Conservation (phyloP, 2,329 filamentous ascomycete genomes). For the Cercospora sesami region DNA sequence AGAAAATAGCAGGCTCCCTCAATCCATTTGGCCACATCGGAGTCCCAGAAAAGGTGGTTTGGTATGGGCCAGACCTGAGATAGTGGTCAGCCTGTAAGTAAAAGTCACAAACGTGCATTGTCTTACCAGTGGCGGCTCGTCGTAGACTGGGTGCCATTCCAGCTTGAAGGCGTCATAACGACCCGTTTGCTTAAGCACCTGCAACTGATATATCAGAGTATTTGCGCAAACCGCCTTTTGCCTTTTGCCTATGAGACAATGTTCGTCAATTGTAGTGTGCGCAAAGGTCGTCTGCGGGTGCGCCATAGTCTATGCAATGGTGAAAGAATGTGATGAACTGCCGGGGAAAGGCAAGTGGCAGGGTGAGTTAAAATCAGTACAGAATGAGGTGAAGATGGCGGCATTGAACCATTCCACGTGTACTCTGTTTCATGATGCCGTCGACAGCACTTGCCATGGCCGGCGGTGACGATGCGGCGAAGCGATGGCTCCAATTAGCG, state of each 20-base stretch:
- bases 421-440: background rate
- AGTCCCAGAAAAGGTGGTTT: slow-evolving; percentile 62
- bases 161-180: slow-evolving; percentile 58
- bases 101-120: background rate
- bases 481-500: background rate
- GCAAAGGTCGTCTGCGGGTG: slow-evolving; percentile 48
- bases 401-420: background rate
- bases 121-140: slow-evolving; percentile 46
- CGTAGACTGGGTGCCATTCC: slow-evolving; percentile 57
- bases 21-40: slow-evolving; percentile 61
- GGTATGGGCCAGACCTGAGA: slow-evolving; percentile 54
- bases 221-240: slow-evolving; percentile 46
- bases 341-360: background rate
- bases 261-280: slow-evolving; percentile 29
- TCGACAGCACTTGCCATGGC: background rate
- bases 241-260: slow-evolving; percentile 42
- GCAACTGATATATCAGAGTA: slow-evolving; percentile 55
- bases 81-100: background rate
- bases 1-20: slow-evolving; percentile 63
- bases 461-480: background rate
- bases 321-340: background rate
- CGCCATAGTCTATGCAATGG: slow-evolving; percentile 33
- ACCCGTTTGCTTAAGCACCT: slow-evolving; percentile 56
- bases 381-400: background rate
- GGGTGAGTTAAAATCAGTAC: background rate